A percentile compares a stretch with the other conserved stretches of the same genome.
phyloP scores from a whole-genome alignment of 805 yeast genomes.

The Komagataella phaffii region DNA sequence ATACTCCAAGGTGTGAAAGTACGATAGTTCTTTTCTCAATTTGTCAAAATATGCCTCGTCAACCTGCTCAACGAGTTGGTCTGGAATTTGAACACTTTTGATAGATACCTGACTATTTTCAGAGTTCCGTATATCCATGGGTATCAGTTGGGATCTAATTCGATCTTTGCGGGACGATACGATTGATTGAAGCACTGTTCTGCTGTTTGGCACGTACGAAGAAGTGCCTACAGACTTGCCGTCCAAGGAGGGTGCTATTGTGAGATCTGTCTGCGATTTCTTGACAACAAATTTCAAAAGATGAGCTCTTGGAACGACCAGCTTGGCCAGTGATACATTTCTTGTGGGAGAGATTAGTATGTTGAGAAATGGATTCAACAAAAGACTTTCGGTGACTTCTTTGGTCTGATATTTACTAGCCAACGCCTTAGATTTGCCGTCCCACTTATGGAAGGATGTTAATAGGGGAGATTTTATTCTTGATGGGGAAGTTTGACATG shows the following conservation, averaged over 20 bases:
- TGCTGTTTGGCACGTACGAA: conserved; percentile 5
- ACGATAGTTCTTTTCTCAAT: background rate
- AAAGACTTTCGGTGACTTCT: background rate
- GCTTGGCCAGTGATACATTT: background rate
- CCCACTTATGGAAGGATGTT: conserved; percentile 11
- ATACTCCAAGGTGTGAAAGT: background rate
- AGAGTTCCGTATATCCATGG: background rate
- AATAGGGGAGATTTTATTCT: conserved; percentile 10
- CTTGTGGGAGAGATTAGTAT: background rate
- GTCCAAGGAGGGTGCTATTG: background rate
- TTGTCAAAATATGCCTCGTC: background rate
- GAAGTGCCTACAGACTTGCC: background rate
- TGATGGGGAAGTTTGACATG: background rate
- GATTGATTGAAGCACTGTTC: conserved; percentile 6
- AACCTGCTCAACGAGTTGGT: background rate
- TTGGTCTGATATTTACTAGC: conserved; percentile 2
- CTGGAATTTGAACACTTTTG: background rate
- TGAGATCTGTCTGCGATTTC: background rate
- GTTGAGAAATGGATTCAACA: background rate
- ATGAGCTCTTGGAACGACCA: background rate
- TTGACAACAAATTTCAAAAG: background rate
- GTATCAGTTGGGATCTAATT: background rate
- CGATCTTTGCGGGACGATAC: background rate
- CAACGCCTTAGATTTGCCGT: conserved; percentile 6
- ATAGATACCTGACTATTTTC: background rate